These are phyloP conservation scores for Cytospora leucostoma DNA, from an alignment of 2,329 filamentous ascomycete species.

Conservation along the genomic window DNA sequence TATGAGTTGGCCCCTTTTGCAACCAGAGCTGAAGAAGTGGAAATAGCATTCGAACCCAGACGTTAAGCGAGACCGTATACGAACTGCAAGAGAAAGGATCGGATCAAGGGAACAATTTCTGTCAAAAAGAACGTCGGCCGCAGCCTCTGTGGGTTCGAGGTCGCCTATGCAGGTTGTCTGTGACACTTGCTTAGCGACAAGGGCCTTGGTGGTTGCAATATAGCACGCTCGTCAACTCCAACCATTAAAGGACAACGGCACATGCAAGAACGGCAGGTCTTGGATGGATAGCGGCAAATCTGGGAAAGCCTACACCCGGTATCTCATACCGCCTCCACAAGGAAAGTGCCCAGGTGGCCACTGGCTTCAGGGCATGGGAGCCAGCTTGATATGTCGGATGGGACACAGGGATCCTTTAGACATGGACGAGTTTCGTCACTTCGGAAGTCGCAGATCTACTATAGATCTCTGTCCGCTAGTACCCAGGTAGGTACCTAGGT, in stretches of 20 bases:
- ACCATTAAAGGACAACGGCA: constrained; percentile 1
- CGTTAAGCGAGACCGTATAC: not conserved
- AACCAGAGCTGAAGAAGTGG: not conserved
- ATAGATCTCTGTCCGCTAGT: not conserved
- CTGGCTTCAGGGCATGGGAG: not conserved
- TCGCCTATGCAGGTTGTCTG: constrained; percentile 5
- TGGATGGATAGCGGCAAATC: constrained; percentile 5
- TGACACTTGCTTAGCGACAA: constrained; percentile 12
- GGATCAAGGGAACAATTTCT: not conserved
- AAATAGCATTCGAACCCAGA: not conserved
- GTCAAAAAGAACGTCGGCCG: not conserved
- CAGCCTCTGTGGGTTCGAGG: not conserved
- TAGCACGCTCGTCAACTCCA: constrained; percentile 15
- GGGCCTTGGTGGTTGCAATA: constrained; percentile 9
- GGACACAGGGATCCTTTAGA: not conserved
- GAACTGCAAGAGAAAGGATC: not conserved
- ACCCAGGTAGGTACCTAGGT: too few species aligned
- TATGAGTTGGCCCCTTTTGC: not conserved
- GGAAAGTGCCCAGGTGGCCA: not conserved
- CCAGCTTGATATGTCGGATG: not conserved
- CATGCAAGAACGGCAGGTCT: constrained; percentile 8
- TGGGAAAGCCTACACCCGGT: not conserved
- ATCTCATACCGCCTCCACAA: constrained; percentile 1
- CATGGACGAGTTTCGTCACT: not conserved
- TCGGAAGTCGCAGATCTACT: not conserved